Base-by-base conservation (phyloP, 345 rosid genomes). In the Bruguiera sexangula region DNA sequence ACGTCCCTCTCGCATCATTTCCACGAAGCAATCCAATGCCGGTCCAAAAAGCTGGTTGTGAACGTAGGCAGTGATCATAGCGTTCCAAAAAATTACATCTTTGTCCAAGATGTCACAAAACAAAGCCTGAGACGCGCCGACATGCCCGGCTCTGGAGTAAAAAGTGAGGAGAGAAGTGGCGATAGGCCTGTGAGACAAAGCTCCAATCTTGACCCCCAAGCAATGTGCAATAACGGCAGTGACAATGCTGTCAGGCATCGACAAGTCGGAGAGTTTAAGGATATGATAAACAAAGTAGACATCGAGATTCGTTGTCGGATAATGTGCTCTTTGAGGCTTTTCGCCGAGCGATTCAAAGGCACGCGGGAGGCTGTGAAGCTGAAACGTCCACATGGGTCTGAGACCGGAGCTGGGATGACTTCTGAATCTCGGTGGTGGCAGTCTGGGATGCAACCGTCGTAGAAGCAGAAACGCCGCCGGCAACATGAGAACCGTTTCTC, bases 51-150 rank as follows among this genome's bases (percentile, higher is more conserved):
- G 66, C 66, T 71, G 63, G 75, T 84, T 87, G 15, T 82, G 83
- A 67, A 70, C 67, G 26, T 79, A 75, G 56, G 80, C 84, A 74
- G 86, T 82, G 77, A 86, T 84, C 84, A 88, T 81, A 62, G 89
- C 82, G 48, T 88, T 88, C 83, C 84, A 82, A 69, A 77, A n/a
- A 77, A 89, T 72, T 54, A 72, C 79, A 71, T 89, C 94, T 80
- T 74, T 85, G 51, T 73, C 53, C 46, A 58, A 24, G 60, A 70
- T 32, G 67, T 84, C 91, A 61, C 66, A 57, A 78, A 86, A 88
- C 66, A 86, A 69, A 64, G 67, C 75, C 72, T 43, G 50, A 0
- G 83, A 79, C 58, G 80, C 78, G 37, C 60, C 48, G 0, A 81
- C 73, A 58, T 82, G 79, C 6, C 82, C 78, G 0, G 65, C 76